phyloP scores from a whole-genome alignment of 495 filamentous ascomycete species.

The Hyaloscypha hepaticicola region DNA sequence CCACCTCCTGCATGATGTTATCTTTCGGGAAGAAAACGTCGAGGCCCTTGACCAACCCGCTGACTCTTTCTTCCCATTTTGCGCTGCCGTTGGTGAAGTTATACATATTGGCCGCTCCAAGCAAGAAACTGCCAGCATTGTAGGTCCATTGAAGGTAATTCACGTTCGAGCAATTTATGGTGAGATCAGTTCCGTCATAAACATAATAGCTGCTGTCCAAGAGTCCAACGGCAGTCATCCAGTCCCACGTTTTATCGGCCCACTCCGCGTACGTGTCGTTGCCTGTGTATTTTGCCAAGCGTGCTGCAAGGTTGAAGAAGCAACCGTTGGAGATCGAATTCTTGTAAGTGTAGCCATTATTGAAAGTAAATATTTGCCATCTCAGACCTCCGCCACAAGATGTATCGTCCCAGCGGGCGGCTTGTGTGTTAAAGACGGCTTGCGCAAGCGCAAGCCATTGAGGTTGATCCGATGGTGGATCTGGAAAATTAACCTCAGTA shows the following conservation, averaged over 20 bases:
- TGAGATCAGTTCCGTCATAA: conserved; percentile 56
- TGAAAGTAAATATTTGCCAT: conserved; percentile 78
- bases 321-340: conserved; percentile 76
- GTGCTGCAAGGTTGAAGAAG: conserved; percentile 74
- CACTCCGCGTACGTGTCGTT: conserved; percentile 69
- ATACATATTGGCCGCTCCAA: conserved; percentile 68
- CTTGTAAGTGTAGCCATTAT: conserved; percentile 72
- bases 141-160: conserved; percentile 63
- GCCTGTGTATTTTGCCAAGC: conserved; percentile 68
- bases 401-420: conserved; percentile 57
- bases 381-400: conserved; percentile 74
- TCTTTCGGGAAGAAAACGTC: conserved; percentile 53
- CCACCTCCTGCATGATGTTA: conserved; percentile 62
- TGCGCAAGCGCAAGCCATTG: conserved; percentile 81
- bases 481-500: conserved; percentile 60
- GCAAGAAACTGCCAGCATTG: conserved; percentile 65
- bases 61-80: conserved; percentile 53
- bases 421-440: conserved; percentile 72
- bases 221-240: conserved; percentile 53
- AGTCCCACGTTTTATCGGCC: conserved; percentile 69
- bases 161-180: conserved; percentile 49
- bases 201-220: conserved; percentile 49
- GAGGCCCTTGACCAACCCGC: conserved; percentile 53
- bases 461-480: conserved; percentile 55
- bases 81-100: conserved; percentile 54